phyloP scores from a whole-genome alignment of 768 basidiomycete species.

The Naganishia onofrii region DNA sequence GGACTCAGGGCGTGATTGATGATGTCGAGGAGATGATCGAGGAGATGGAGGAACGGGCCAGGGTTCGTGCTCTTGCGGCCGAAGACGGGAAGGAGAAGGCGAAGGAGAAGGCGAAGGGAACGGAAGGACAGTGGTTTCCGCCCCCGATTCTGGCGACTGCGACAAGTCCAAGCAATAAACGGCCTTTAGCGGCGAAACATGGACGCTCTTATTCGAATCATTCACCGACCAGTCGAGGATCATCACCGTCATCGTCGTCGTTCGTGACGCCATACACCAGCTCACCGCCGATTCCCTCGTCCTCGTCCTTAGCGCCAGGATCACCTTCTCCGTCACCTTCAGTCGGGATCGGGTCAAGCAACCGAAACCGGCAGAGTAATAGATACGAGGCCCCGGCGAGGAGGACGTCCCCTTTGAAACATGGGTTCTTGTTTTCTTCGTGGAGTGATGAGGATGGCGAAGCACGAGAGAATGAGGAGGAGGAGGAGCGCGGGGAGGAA shows the following conservation, averaged over 20 bases:
- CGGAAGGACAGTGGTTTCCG: background rate
- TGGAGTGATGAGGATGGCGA: background rate
- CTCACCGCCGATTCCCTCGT: background rate
- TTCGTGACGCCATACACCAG: background rate
- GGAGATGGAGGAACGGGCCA: background rate
- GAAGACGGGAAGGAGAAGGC: too few relatives aligned
- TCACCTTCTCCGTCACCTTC: background rate
- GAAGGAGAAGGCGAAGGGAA: background rate
- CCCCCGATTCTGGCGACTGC: slow-evolving; percentile 13
- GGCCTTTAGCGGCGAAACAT: background rate
- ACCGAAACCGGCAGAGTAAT: background rate
- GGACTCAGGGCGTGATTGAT: slow-evolving; percentile 30
- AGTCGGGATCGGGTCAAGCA: too few relatives aligned
- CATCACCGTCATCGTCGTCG: too few relatives aligned
- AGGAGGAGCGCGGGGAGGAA: background rate
- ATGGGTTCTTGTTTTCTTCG: background rate
- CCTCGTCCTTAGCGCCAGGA: too few relatives aligned
- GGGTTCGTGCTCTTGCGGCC: too few relatives aligned
- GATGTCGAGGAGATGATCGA: slow-evolving; percentile 29
- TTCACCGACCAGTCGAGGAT: background rate
- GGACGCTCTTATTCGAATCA: background rate
- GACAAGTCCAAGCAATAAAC: background rate
- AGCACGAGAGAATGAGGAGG: background rate
- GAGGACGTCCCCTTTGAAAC: background rate
- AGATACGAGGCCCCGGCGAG: background rate